A percentile compares a stretch with the other conserved stretches of the same genome.
phyloP scores from a whole-genome alignment of 192 early-diverging fungal genomes.

The Gamsiella multidivaricata region DNA sequence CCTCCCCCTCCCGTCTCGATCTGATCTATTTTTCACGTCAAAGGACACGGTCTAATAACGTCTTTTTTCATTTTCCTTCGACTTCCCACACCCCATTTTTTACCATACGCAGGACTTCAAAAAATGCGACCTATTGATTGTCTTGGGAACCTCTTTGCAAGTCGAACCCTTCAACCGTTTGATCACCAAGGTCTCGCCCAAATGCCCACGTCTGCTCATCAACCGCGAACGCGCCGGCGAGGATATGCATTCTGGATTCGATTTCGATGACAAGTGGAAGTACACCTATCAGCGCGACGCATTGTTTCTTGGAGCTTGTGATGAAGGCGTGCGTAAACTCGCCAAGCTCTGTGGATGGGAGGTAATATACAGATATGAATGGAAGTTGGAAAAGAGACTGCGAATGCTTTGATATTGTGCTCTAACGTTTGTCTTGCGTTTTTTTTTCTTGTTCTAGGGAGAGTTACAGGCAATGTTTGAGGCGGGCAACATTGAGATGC shows the following conservation, averaged over 20 bases:
- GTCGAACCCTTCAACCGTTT: slow-evolving; percentile 92
- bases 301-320: slow-evolving; percentile 83
- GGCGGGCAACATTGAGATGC: slow-evolving; percentile 11
- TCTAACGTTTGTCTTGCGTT: slow-evolving; percentile 91
- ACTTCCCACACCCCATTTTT: background rate
- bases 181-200: slow-evolving; percentile 68
- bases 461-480: slow-evolving; percentile 50
- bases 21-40: no score
- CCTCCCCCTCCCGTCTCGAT: no score
- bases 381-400: background rate
- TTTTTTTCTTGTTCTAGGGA: slow-evolving; percentile 40
- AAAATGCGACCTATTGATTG: slow-evolving; percentile 85
- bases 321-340: slow-evolving; percentile 77
- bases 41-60: no score
- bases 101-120: slow-evolving; percentile 83
- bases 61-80: background rate
- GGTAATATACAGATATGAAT: slow-evolving; percentile 44
- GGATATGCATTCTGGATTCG: slow-evolving; percentile 73
- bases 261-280: slow-evolving; percentile 78
- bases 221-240: slow-evolving; percentile 87
- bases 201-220: slow-evolving; percentile 89
- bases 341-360: slow-evolving; percentile 81
- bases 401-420: no score
- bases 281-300: slow-evolving; percentile 79
- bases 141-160: slow-evolving; percentile 92